Evolutionary conservation across 805 yeast genomes (phyloP), one percentile per base, ranked within the genome.

Genomic region (Nematodospora valgi): DNA sequence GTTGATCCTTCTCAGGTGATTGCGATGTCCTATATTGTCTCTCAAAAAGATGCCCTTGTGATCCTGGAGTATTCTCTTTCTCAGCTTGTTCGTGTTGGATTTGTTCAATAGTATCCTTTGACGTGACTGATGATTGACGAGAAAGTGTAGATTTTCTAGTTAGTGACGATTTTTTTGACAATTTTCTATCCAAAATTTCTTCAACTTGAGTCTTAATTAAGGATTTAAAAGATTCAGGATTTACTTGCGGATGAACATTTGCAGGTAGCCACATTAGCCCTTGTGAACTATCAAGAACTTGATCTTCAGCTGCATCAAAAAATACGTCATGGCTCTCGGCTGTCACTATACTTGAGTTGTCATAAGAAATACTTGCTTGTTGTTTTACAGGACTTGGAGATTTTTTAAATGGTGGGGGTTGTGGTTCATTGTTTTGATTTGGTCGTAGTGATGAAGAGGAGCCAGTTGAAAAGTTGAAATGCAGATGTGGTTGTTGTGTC

Each of bases 201-300:
- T 70, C 72, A 4, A 75, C 78, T n/a, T 76, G 70, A 18, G 63
- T 56, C 39, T 80, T 80, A 29, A 84, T 80, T 51, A 82, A 83
- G 45, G 72, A 74, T 44, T 79, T 67, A 61, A 79, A 83, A 48
- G 85, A 86, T 49, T 86, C 94, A 2, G 98, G 98, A 17, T 94
- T 89, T n/a, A 91, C 74, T 49, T 85, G 91, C 1, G 98, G 98
- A 56, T 93, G 98, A 24, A 87, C 70, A 43, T 78, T 79, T 2
- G 98, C 98, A 0, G 98, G 98, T 1, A 93, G 97, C 98, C 98
- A 91, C 35, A 91, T 64, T 21, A 85, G 60, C 13, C 24, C 24
- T 13, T 32, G 40, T 7, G 40, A 28, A 22, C 32, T 22, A 24
- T 37, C 40, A 17, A 27, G 30, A 14, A 40, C 21, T 26, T 28